Percentiles rank a stretch among this genome's conserved stretches.
These are phyloP conservation scores for Exophiala calicioides DNA, from an alignment of 2,329 filamentous ascomycete genomes.

Conservation along the genomic window DNA sequence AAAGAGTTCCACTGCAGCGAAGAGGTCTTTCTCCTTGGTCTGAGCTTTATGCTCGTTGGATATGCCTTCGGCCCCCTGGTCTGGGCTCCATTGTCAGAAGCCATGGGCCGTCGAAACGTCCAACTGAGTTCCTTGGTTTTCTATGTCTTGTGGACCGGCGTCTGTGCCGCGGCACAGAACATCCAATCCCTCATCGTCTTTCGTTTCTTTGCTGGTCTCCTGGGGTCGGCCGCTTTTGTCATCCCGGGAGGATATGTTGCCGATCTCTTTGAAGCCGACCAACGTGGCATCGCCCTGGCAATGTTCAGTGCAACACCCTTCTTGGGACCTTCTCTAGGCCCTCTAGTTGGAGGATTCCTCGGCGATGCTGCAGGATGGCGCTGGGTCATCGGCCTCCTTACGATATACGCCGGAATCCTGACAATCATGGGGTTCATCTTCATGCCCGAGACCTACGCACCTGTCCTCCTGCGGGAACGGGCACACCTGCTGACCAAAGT, in stretches of 20 bases:
- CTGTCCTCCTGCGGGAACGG: constrained; percentile 53
- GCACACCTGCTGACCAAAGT: constrained; percentile 53
- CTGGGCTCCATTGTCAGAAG: constrained; percentile 36
- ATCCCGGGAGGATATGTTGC: constrained; percentile 68
- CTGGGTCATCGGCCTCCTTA: constrained; percentile 66
- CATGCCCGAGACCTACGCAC: constrained; percentile 63
- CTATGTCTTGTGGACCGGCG: constrained; percentile 65
- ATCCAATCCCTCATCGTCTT: constrained; percentile 67
- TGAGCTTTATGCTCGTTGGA: constrained; percentile 52
- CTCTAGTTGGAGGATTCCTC: constrained; percentile 50
- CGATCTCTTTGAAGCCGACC: constrained; percentile 62
- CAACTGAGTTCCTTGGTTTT: constrained; percentile 63
- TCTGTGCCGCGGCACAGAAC: constrained; percentile 63
- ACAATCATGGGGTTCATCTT: constrained; percentile 55
- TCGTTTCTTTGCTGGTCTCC: constrained; percentile 55
- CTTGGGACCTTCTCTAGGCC: constrained; percentile 58
- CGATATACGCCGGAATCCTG: constrained; percentile 62
- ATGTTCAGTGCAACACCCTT: constrained; percentile 54
- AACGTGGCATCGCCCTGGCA: constrained; percentile 66
- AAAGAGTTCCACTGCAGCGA: constrained; percentile 48
- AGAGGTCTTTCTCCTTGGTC: constrained; percentile 51
- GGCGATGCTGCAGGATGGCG: constrained; percentile 57
- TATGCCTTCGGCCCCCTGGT: constrained; percentile 64
- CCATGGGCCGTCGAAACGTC: constrained; percentile 40
- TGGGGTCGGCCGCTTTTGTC: constrained; percentile 59